Percentiles rank a stretch among this genome's conserved stretches.
phyloP scores from a whole-genome alignment of 2,329 filamentous ascomycete species.

The Mollisia scopiformis region DNA sequence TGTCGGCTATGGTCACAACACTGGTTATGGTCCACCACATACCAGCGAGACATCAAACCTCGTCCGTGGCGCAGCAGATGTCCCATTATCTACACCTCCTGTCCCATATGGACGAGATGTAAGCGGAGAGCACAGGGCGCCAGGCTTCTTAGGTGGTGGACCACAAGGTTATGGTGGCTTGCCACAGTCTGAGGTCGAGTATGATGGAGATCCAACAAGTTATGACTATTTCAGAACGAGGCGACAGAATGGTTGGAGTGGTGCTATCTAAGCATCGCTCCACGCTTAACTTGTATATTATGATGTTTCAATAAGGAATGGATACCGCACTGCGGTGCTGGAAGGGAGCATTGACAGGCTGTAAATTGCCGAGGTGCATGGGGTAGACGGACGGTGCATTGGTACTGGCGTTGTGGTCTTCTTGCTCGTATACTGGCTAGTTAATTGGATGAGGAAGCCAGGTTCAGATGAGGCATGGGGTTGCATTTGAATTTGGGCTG shows the following conservation, averaged over 20 bases:
- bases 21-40: constrained; percentile 48
- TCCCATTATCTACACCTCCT: constrained; percentile 46
- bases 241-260: constrained; percentile 23
- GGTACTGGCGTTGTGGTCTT: neutral
- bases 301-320: neutral
- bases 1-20: constrained; percentile 13
- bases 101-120: constrained; percentile 33
- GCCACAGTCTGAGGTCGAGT: constrained; percentile 50
- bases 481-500: neutral
- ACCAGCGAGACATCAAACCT: constrained; percentile 53
- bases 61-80: constrained; percentile 54
- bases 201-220: constrained; percentile 34
- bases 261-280: neutral
- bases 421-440: neutral
- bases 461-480: neutral
- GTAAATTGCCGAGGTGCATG: neutral
- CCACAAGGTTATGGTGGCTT: constrained; percentile 62
- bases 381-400: neutral
- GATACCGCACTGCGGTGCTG: neutral
- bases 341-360: neutral
- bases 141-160: constrained; percentile 59
- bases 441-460: neutral
- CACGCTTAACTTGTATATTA: constrained; percentile 3
- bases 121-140: constrained; percentile 45
- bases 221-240: constrained; percentile 37